These are phyloP conservation scores for Exophiala xenobiotica DNA, from an alignment of 2,329 filamentous ascomycete genomes.

Conservation along the genomic window DNA sequence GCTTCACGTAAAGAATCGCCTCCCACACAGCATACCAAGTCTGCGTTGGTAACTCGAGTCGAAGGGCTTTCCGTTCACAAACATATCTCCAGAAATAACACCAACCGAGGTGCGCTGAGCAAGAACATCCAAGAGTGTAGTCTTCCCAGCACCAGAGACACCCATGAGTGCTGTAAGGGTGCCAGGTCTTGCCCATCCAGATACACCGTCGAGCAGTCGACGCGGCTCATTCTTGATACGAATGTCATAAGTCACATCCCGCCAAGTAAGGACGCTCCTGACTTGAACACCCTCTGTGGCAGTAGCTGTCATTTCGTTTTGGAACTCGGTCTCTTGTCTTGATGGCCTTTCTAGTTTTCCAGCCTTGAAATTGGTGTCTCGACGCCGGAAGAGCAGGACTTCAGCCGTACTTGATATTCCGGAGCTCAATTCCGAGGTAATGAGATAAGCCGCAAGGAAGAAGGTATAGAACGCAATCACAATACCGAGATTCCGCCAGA, in stretches of 20 bases:
- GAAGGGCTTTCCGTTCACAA: constrained; percentile 56
- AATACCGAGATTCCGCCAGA: constrained; percentile 70
- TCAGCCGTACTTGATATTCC: constrained; percentile 76
- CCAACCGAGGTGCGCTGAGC: constrained; percentile 57
- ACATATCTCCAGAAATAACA: constrained; percentile 64
- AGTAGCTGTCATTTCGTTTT: constrained; percentile 55
- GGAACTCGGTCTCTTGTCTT: too few relatives aligned
- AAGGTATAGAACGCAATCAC: constrained; percentile 61
- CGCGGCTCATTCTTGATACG: constrained; percentile 64
- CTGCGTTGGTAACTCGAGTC: constrained; percentile 68
- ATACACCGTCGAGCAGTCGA: constrained; percentile 54
- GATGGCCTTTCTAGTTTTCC: too few relatives aligned
- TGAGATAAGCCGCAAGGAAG: constrained; percentile 69
- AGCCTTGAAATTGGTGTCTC: too few relatives aligned
- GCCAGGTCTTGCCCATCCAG: constrained; percentile 56
- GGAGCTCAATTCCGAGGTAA: constrained; percentile 60
- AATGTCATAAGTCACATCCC: constrained; percentile 56
- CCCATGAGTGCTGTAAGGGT: constrained; percentile 60
- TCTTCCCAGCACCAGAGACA: constrained; percentile 68
- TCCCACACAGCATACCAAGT: too few relatives aligned
- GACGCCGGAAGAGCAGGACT: constrained; percentile 71
- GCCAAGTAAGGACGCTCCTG: constrained; percentile 49
- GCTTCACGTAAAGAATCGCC: too few relatives aligned
- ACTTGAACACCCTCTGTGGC: constrained; percentile 36
- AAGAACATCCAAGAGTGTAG: constrained; percentile 66